These are phyloP conservation scores for Dispira simplex DNA, from an alignment of 192 early-diverging fungal genomes.

Conservation along the genomic window DNA sequence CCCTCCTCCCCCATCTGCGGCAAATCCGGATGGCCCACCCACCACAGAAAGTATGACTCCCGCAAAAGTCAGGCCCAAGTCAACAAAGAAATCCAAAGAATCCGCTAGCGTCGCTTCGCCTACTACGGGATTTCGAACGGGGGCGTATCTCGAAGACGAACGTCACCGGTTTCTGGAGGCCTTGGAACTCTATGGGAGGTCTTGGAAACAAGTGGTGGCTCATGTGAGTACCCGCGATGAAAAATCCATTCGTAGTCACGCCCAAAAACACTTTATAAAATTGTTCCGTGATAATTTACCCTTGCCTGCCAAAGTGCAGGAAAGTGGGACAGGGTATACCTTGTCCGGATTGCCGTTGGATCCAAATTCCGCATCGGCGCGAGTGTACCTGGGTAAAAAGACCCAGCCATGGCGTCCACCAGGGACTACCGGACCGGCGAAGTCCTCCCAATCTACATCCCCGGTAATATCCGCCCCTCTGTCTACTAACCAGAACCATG, in stretches of 20 bases:
- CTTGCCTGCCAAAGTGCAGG: slow-evolving; percentile 62
- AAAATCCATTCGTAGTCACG: slow-evolving; percentile 76
- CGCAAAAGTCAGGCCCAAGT: too few species aligned
- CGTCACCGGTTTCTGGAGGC: slow-evolving; percentile 58
- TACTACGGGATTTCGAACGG: slow-evolving; percentile 28
- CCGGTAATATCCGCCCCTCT: too few species aligned
- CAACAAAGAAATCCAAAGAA: too few species aligned
- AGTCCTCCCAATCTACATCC: too few species aligned
- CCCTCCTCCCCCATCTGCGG: too few species aligned
- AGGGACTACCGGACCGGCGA: too few species aligned
- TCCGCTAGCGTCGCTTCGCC: too few species aligned
- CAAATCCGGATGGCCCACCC: too few species aligned
- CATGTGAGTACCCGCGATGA: slow-evolving; percentile 65
- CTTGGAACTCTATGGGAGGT: slow-evolving; percentile 63
- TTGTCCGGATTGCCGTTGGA: slow-evolving; percentile 75
- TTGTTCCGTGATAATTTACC: slow-evolving; percentile 67
- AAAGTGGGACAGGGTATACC: slow-evolving; percentile 62
- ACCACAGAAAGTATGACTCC: too few species aligned
- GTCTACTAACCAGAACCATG: too few species aligned
- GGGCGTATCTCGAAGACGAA: slow-evolving; percentile 66
- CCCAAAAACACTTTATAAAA: slow-evolving; percentile 88
- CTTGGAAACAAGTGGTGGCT: slow-evolving; percentile 61
- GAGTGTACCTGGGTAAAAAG: slow-evolving; percentile 42
- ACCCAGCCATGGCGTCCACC: slow-evolving; percentile 11
- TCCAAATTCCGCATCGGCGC: slow-evolving; percentile 73